These are phyloP conservation scores for Brasilioporus rufonigricans DNA, from an alignment of 768 basidiomycete genomes.

Conservation along the genomic window DNA sequence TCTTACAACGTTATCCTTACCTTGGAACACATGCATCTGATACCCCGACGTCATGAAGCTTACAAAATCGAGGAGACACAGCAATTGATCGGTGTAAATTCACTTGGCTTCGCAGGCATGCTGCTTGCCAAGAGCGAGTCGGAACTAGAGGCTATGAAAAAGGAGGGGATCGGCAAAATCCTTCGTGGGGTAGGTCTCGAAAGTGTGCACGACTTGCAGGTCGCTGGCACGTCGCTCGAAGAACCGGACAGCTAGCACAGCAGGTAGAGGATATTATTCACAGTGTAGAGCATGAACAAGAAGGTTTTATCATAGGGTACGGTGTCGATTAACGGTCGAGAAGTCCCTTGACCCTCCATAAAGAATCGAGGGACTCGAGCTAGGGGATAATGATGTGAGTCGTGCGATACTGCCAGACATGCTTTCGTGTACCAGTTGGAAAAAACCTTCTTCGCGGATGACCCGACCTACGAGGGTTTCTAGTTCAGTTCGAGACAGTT, in stretches of 20 bases:
- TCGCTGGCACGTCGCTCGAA: constrained; percentile 45
- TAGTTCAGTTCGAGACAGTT: constrained; percentile 48
- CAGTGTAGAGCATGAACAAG: constrained; percentile 1
- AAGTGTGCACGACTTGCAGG: constrained; percentile 67
- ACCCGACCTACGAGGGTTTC: constrained; percentile 59
- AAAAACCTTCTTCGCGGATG: constrained; percentile 74
- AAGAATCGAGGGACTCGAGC: constrained; percentile 52
- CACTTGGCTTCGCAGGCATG: constrained; percentile 89
- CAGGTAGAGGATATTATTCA: background rate
- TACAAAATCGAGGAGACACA: constrained; percentile 52
- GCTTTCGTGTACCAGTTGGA: constrained; percentile 55
- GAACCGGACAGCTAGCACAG: constrained; percentile 19
- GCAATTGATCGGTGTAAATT: constrained; percentile 70
- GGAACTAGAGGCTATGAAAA: constrained; percentile 68
- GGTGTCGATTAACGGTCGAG: constrained; percentile 21
- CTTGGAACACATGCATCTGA: constrained; percentile 78
- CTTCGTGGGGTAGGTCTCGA: constrained; percentile 60
- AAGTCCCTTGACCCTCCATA: constrained; percentile 50
- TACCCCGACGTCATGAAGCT: constrained; percentile 73
- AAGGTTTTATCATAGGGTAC: background rate
- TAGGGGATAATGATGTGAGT: constrained; percentile 27
- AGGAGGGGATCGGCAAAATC: constrained; percentile 61
- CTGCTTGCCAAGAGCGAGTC: constrained; percentile 80
- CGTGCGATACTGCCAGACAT: background rate
- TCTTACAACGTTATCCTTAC: constrained; percentile 87